Evolutionary conservation across 2,329 filamentous ascomycete genomes (phyloP).

Genomic region (Fusarium chuoi): DNA sequence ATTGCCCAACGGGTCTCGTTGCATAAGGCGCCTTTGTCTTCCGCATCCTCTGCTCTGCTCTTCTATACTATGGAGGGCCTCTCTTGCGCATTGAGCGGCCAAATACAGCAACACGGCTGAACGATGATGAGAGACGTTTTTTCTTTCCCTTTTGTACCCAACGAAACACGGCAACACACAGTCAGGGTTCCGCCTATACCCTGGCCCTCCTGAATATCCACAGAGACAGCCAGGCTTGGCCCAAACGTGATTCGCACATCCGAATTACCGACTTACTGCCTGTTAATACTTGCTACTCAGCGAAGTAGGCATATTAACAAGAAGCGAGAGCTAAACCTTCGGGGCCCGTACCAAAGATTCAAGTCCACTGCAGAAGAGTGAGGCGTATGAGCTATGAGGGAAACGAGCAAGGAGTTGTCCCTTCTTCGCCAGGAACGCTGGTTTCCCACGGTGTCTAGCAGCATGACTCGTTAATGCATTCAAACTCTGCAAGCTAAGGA

Average conservation of each 20-base stretch:
- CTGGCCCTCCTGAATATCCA: neutral
- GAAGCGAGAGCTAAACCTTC: constrained; percentile 30
- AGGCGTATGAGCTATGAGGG: neutral
- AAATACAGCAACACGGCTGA: neutral
- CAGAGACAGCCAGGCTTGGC: neutral
- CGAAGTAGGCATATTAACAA: neutral
- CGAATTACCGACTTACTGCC: constrained; percentile 12
- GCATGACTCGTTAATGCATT: constrained; percentile 9
- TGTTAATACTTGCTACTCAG: neutral
- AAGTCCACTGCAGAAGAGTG: neutral
- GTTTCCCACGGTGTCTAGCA: neutral
- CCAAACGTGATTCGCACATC: constrained; percentile 6
- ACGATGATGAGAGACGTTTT: neutral
- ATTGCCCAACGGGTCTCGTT: constrained; percentile 23
- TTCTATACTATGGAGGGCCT: neutral
- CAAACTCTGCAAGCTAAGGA: constrained; percentile 11
- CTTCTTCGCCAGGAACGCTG: constrained; percentile 3
- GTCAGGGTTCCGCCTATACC: neutral
- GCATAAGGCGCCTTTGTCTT: constrained; percentile 9
- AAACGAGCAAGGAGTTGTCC: neutral
- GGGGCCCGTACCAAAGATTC: neutral
- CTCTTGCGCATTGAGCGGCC: neutral
- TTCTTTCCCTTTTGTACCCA: neutral
- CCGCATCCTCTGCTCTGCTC: neutral
- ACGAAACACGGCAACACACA: neutral